Evolutionary conservation across 2,329 filamentous ascomycete genomes (phyloP), one percentile per base, ranked within the genome.

Genomic region (Aureobasidium sp.): DNA sequence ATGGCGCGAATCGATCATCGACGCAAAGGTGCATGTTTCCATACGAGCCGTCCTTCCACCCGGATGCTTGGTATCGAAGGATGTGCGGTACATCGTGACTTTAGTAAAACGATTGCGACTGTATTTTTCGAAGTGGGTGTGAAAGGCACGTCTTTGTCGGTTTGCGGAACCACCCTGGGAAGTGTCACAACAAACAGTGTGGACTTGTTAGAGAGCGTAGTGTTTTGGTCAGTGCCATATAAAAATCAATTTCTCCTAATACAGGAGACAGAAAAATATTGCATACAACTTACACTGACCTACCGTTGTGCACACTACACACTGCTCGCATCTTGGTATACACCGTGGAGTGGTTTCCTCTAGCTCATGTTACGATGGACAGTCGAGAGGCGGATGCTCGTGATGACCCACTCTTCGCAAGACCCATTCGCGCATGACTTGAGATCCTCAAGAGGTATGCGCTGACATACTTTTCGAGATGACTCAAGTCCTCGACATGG

Each of bases 41-140:
- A 24, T 29, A 54, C 15, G 50, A 54, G 35, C 50, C 50, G 50
- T 42, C 50, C 50, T 42, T 54, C 50, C 37, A 42, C 50, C 50
- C 50, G 37, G 17, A 42, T 42, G 50, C 35, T 35, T 50, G 47
- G 27, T 53, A 3, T 39, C 14, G 8, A 35, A 22, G 48, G 11
- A 15, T 22, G 49, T 31, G 27, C 12, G 48, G 11, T 24, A 45
- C 42, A 17, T 48, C n/a, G 45, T 12, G 24, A 48, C 24, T 42
- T 29, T 8, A 5, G 37, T 29, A 54, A 54, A 24, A 24, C 24
- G 24, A 24, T 4, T 24, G 24, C 24, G 24, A 24, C 24, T 24
- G 24, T 24, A 24, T 24, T 24, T 24, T 24, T 24, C 24, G 24
- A 31, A 54, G 35, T 54, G 42, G 50, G 50, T 40, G 50, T 54